Evolutionary conservation across 176 grass and related monocot genomes (phyloP).

Genomic region (Paspalum notatum): DNA sequence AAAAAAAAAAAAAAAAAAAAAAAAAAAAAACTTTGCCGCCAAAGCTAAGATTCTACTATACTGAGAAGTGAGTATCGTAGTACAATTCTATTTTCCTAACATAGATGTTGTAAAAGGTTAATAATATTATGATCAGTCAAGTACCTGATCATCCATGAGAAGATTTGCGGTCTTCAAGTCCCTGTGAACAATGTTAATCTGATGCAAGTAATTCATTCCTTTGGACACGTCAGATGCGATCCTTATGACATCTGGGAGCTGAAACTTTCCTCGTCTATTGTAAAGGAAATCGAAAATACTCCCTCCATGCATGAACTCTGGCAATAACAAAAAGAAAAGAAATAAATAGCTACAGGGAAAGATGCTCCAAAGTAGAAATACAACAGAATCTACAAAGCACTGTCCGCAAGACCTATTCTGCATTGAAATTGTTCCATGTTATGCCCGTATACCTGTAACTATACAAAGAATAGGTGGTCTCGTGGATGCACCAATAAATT

Average conservation of each 20-base stretch:
- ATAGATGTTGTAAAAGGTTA: not conserved
- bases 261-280: slow-evolving; percentile 69
- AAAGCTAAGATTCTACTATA: slow-evolving; percentile 15
- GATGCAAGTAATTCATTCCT: slow-evolving; percentile 99
- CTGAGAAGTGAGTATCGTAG: not conserved
- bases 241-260: slow-evolving; percentile 74
- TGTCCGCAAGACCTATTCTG: not conserved
- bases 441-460: slow-evolving; percentile 74
- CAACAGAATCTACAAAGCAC: not conserved
- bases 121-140: not conserved
- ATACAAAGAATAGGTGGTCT: slow-evolving; percentile 91
- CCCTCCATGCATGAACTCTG: slow-evolving; percentile 97
- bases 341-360: slow-evolving; percentile 34
- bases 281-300: slow-evolving; percentile 92
- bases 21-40: not conserved
- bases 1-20: no score
- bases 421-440: not conserved
- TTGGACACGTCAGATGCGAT: slow-evolving; percentile 94
- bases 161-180: slow-evolving; percentile 98
- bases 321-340: slow-evolving; percentile 32
- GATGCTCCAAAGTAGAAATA: slow-evolving; percentile 10
- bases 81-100: slow-evolving; percentile 2
- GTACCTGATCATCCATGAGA: slow-evolving; percentile 90
- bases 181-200: slow-evolving; percentile 94
- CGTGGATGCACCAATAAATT: slow-evolving; percentile 96